phyloP scores from a whole-genome alignment of 2,329 filamentous ascomycete species.

The Davidsoniella australis region DNA sequence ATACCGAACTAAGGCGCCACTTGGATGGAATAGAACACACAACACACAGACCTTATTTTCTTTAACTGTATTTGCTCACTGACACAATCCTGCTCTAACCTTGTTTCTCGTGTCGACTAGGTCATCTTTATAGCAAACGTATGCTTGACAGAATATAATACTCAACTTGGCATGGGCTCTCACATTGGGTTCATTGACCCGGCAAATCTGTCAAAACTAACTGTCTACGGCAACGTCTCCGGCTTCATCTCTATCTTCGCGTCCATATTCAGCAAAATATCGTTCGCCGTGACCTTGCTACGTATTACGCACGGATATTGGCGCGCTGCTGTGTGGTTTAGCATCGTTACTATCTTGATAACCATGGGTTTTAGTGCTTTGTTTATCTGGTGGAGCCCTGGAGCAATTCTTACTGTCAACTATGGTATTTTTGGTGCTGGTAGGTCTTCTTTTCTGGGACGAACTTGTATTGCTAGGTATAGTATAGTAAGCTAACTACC shows the following conservation, averaged over 20 bases:
- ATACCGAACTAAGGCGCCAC: background rate
- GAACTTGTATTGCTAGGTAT: no score
- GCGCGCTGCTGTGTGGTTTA: slow-evolving; percentile 15
- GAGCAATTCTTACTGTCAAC: background rate
- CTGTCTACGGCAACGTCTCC: slow-evolving; percentile 13
- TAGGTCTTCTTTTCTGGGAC: background rate
- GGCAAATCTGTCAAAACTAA: background rate
- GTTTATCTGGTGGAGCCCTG: slow-evolving; percentile 14
- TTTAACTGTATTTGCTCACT: no score
- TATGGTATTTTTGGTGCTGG: slow-evolving; percentile 14
- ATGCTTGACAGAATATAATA: slow-evolving; percentile 9
- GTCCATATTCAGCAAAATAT: slow-evolving; percentile 19
- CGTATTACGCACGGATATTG: slow-evolving; percentile 15
- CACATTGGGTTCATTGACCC: slow-evolving; percentile 12
- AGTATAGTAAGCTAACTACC: background rate
- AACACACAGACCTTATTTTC: no score
- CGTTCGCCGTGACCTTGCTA: slow-evolving; percentile 19
- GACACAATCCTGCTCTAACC: background rate
- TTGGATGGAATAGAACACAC: background rate
- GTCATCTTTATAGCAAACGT: slow-evolving; percentile 12
- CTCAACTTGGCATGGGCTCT: slow-evolving; percentile 12
- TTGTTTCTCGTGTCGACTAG: background rate
- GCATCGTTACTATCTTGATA: slow-evolving; percentile 16
- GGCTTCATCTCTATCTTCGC: slow-evolving; percentile 16
- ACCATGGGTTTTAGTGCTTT: slow-evolving; percentile 15